Evolutionary conservation across 2,329 filamentous ascomycete genomes (phyloP), one percentile per base, ranked within the genome.

Genomic region (Alternaria solani): DNA sequence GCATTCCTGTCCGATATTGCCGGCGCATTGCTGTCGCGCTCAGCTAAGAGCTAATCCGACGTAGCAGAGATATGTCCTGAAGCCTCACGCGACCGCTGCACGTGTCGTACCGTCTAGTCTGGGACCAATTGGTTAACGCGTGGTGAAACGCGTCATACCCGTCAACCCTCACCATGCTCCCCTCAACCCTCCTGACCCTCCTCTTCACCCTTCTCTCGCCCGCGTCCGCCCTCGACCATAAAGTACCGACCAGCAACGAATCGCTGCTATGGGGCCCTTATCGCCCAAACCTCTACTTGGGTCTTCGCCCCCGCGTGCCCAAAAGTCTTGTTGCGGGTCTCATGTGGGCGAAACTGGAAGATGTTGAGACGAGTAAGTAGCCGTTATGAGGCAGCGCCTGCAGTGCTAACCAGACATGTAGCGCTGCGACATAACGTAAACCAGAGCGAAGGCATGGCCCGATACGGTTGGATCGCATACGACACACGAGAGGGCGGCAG

Each of bases 401-500:
- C 25, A 39, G 23, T 51, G 51, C 62, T 71, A 52, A 72, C 42
- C 4, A 38, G 23, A 20, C 5, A 28, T 23, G n/a, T 39, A 76
- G 74, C 89, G 69, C 89, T 97, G 69, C 89, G 94, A 62, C 93
- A 97, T 78, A 96, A 94, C 0, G 97, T 95, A 80, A 94, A 97
- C 78, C 94, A 97, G 76, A 87, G 94, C 76, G 92, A 95, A 74
- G 91, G 91, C 66, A 97, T 98, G 87, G 89, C 88, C 43, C 94
- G 94, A 49, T 98, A 98, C 78, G 94, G 94, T 62, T 99, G 95
- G 94, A 93, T 97, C 69, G 91, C 95, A 75, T 99, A 96, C 79
- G 94, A 98, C 80, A 88, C 92, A 32, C 86, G 94, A 58, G 89
- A 84, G 54, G 95, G 94, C 61, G 95, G 94, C 49, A 84, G 91